Conservation (phyloP, 1,139 yeast genomes). For the Oligophagozyma castellii region DNA sequence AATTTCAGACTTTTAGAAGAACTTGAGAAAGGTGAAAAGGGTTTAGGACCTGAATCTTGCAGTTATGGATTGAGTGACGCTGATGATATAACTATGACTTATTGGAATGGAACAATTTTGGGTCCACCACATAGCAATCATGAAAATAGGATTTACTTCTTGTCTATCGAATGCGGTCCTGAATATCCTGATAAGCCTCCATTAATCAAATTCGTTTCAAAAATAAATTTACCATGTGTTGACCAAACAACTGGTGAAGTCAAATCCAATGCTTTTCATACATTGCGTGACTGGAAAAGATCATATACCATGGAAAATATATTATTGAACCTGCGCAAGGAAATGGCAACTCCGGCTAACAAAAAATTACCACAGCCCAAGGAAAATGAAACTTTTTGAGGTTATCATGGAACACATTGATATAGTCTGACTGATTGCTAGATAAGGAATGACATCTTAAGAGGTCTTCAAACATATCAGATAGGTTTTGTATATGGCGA, state of each 20-base stretch:
- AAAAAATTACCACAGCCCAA: constrained; percentile 82
- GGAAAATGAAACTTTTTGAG: constrained; percentile 63
- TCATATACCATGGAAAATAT: constrained; percentile 84
- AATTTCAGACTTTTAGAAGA: constrained; percentile 90
- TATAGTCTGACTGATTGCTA: no score
- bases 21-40: constrained; percentile 95
- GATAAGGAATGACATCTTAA: no score
- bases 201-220: constrained; percentile 59
- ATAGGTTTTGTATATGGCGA: no score
- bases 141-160: constrained; percentile 84
- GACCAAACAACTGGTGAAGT: constrained; percentile 54
- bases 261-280: constrained; percentile 44
- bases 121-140: constrained; percentile 96
- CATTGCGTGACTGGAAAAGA: constrained; percentile 76
- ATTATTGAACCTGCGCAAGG: constrained; percentile 71
- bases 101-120: constrained; percentile 91
- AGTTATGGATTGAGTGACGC: constrained; percentile 83
- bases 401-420: no score
- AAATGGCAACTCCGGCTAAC: constrained; percentile 75
- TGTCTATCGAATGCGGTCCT: constrained; percentile 70
- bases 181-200: constrained; percentile 88
- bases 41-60: constrained; percentile 91
- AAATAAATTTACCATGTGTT: constrained; percentile 85
- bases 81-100: constrained; percentile 82
- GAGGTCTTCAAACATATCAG: no score